Evolutionary conservation across 2,329 filamentous ascomycete species (phyloP), one percentile per base, ranked within the genome.

Genomic region (Alternaria sp.): DNA sequence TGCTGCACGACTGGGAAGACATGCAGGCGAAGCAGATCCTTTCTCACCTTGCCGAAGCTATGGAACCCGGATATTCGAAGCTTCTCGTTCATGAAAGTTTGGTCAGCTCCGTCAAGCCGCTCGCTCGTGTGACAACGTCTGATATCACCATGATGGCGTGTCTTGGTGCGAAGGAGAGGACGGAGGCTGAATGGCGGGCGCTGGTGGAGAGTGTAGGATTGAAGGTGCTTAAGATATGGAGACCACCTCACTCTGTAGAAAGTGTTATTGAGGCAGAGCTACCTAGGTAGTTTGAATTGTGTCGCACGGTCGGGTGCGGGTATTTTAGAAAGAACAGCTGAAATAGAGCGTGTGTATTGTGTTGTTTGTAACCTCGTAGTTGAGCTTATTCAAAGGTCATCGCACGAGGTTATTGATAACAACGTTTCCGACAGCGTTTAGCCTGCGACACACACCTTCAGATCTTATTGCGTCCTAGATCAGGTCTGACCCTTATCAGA

Each of bases 71-170:
- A 10, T 58, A 58, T 10, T 51, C 45, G 11, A 58, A 58, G 25
- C 56, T 58, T 11, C 56, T 58, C 46, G 17, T 58, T 25, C 47
- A 51, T 3, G 47, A 51, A 32, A 51, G 47, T 0, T 51, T 51
- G 26, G 45, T 57, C 28, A 40, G 45, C n/a, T 57, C 55, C n/a
- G 55, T 50, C 5, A 57, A 57, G 45, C 55, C 55, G n/a, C 55
- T 57, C n/a, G 55, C 55, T 50, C 55, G 55, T 10, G 55, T 57
- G 21, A 57, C 55, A 50, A 57, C 55, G 45, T 57, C 55, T 6
- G 55, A 57, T 50, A 50, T 57, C 45, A 57, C 55, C 30, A 57
- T 57, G 55, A 57, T 57, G 55, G 55, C 55, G 45, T 57, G 55
- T 4, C 55, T 57, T 50, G 45, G 55, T 50, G 55, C 55, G 15